A percentile compares a stretch with the other conserved stretches of the same genome.
Conservation (phyloP, 768 basidiomycete genomes). For the Sarcodon aspratus region DNA sequence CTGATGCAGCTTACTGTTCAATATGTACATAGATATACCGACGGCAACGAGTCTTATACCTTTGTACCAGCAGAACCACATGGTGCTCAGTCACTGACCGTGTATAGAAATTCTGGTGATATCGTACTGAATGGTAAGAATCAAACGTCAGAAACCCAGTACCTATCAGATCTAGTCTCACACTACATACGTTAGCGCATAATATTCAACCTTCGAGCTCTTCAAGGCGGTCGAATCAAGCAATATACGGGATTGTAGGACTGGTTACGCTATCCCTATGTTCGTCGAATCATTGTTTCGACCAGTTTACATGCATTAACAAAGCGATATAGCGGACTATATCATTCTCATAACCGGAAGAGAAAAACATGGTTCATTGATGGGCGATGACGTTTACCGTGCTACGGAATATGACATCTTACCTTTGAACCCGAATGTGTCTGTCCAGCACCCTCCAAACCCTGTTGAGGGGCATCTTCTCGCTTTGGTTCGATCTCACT, state of each 20-base stretch:
- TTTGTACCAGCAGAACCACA: slow-evolving; percentile 58
- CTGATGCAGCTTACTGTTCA: slow-evolving; percentile 2
- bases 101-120: slow-evolving; percentile 67
- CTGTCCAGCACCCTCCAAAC: slow-evolving; percentile 59
- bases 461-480: slow-evolving; percentile 84
- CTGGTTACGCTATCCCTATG: slow-evolving; percentile 68
- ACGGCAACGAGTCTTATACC: slow-evolving; percentile 66
- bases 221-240: slow-evolving; percentile 49
- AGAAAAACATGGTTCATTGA: slow-evolving; percentile 63
- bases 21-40: slow-evolving; percentile 43
- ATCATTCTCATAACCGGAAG: slow-evolving; percentile 81
- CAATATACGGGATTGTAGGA: slow-evolving; percentile 67
- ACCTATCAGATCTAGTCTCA: no score
- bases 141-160: not conserved
- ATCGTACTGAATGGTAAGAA: slow-evolving; percentile 56
- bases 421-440: slow-evolving; percentile 66
- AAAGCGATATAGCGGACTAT: slow-evolving; percentile 69
- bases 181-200: slow-evolving; percentile 26
- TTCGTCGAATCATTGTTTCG: slow-evolving; percentile 23
- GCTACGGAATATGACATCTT: slow-evolving; percentile 89
- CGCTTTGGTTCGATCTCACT: slow-evolving; percentile 76
- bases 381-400: slow-evolving; percentile 80
- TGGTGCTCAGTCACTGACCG: slow-evolving; percentile 55
- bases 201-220: slow-evolving; percentile 40
- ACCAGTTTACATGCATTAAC: not conserved